Base-by-base conservation (phyloP, 768 basidiomycete species). In the Rhizopogon roseolus region DNA sequence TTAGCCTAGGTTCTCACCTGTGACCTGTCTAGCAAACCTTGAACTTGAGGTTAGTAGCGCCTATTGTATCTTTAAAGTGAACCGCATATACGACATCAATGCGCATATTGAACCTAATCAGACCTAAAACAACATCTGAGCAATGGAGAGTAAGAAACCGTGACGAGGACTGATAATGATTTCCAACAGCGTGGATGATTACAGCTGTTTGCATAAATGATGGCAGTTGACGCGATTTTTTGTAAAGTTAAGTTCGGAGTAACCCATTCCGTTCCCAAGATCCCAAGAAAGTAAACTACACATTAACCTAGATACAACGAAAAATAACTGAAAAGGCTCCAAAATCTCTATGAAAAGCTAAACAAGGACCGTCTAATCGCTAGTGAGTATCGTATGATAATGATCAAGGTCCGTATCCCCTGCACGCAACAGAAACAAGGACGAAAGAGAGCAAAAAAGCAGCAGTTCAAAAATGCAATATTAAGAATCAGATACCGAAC, bases 391-490 rank as follows among this genome's bases (percentile, higher is more conserved):
- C 27, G 2, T 52, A 54, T 17, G 39, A 28, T 54, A 41, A 41
- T 36, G n/a, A 39, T 34, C 5, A 52, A 54, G 52, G 54, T 54
- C 54, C 53, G 42, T 54, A 32, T 55, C 53, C 36, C 54, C 54
- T 27, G 16, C 6, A 17, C 19, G 44, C 53, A 43, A 43, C 36
- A 54, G 36, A 28, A 10, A n/a, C 16, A 22, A 34, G 7, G 13
- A 9, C 17, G 25, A 22, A 29, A 54, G 6, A 53, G 19, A 28
- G 45, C 1, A 1, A 14, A 38, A 22, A 3, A 45, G 16, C 43
- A 41, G 25, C 17, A 55, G 13, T 41, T 25, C 22, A 6, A 6
- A 29, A 19, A 25, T 22, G 25, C 37, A 22, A 32, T 13, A 27
- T 22, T 11, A 10, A 29, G 1, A 29, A 29, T 19, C 19, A 25